Percentiles rank a stretch among this genome's conserved stretches.
These are phyloP conservation scores for Prinsepia uniflora DNA, from an alignment of 306 rosid genomes.

Conservation along the genomic window DNA sequence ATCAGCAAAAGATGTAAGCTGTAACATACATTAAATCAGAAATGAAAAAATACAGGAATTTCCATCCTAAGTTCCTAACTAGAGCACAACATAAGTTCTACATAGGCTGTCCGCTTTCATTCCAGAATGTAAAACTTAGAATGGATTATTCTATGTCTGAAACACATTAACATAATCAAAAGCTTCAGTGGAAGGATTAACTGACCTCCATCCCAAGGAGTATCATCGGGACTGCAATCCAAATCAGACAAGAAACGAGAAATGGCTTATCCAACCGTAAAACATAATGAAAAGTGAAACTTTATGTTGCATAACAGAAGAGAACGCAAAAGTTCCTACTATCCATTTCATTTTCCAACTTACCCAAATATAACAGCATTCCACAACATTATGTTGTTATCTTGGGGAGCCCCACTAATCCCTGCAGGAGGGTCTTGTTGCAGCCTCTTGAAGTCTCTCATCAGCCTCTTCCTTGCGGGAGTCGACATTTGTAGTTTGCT, in stretches of 20 bases:
- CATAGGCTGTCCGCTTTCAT: not conserved
- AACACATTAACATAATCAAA: not conserved
- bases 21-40: not conserved
- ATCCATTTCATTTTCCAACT: constrained; percentile 14
- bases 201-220: constrained; percentile 99
- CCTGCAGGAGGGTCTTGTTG: constrained; percentile 96
- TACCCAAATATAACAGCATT: constrained; percentile 98
- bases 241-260: constrained; percentile 56
- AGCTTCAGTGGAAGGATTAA: constrained; percentile 23
- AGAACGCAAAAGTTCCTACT: not conserved
- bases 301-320: not conserved
- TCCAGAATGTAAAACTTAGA: constrained; percentile 2
- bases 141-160: not conserved
- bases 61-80: not conserved
- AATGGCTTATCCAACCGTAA: constrained; percentile 39
- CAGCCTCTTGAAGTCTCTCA: constrained; percentile 93
- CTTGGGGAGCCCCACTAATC: constrained; percentile 95
- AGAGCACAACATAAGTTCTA: not conserved
- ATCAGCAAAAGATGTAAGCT: not conserved
- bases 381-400: constrained; percentile 93
- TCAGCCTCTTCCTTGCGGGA: constrained; percentile 88
- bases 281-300: not conserved
- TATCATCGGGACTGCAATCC: constrained; percentile 87
- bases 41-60: not conserved
- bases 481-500: constrained; percentile 53